Evolutionary conservation across 2,329 filamentous ascomycete genomes (phyloP).

Genomic region (Neonectria magnoliae): DNA sequence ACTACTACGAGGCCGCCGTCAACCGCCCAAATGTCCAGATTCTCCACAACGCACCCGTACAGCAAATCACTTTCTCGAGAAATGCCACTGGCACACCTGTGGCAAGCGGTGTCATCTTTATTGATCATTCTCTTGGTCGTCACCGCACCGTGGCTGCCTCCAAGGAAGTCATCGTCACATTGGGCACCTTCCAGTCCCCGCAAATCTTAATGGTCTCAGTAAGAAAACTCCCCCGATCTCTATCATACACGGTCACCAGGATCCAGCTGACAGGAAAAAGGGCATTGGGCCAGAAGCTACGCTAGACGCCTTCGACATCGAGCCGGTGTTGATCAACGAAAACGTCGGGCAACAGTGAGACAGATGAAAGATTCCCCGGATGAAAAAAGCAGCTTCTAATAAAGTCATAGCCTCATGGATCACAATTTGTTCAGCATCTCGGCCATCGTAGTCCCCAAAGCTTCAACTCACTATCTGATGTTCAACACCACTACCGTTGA

Average conservation of each 20-base stretch:
- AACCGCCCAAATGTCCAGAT: conserved; percentile 39
- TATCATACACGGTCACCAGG: not conserved
- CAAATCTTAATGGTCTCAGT: conserved; percentile 19
- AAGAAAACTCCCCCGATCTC: not conserved
- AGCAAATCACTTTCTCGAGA: conserved; percentile 1
- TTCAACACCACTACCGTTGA: conserved; percentile 31
- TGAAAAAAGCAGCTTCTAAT: not conserved
- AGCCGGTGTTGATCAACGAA: conserved; percentile 37
- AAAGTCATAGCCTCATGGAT: conserved; percentile 34
- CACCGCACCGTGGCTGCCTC: conserved; percentile 26
- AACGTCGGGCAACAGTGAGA: conserved; percentile 40
- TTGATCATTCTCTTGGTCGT: conserved; percentile 36
- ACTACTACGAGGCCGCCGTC: conserved; percentile 37
- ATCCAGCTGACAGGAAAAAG: conserved; percentile 16
- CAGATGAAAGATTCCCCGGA: not conserved
- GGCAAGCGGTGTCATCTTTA: conserved; percentile 38
- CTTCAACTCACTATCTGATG: conserved; percentile 28
- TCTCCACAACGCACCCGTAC: conserved; percentile 37
- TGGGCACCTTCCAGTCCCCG: conserved; percentile 20
- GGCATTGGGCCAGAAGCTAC: conserved; percentile 32
- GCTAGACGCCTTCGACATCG: conserved; percentile 35
- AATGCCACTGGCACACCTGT: conserved; percentile 26
- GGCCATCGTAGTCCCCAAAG: conserved; percentile 36
- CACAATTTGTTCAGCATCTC: conserved; percentile 44
- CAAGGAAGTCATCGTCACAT: conserved; percentile 17